phyloP scores from a whole-genome alignment of 1,139 yeast genomes.

The Yamadazyma blattariae region DNA sequence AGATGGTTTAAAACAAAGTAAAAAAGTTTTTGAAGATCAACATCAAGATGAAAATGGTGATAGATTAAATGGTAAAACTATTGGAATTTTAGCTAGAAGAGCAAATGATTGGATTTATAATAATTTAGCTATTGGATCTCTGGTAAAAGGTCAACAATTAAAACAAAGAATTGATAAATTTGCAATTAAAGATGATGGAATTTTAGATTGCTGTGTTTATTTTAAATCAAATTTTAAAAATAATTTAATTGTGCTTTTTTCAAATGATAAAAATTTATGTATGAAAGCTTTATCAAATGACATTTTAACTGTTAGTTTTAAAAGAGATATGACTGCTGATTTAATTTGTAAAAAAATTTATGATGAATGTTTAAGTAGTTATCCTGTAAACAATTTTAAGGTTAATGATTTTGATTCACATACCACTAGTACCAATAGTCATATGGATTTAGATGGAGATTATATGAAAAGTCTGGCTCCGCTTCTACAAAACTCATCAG shows the following conservation, averaged over 20 bases:
- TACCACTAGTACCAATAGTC: no score
- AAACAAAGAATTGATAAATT: slow-evolving; percentile 45
- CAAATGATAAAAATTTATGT: slow-evolving; percentile 84
- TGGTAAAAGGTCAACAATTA: slow-evolving; percentile 62
- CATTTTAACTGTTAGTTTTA: slow-evolving; percentile 64
- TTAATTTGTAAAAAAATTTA: slow-evolving; percentile 52
- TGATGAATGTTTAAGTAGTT: no score
- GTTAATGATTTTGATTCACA: no score
- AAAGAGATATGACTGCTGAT: slow-evolving; percentile 57
- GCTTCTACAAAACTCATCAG: no score
- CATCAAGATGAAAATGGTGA: neutral
- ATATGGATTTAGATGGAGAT: no score
- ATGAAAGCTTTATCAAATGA: slow-evolving; percentile 69
- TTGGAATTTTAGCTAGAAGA: slow-evolving; percentile 63
- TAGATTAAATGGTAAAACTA: slow-evolving; percentile 24
- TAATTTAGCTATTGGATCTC: slow-evolving; percentile 51
- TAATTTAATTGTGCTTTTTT: slow-evolving; percentile 59
- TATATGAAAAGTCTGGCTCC: no score
- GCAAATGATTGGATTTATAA: slow-evolving; percentile 79
- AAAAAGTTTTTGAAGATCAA: slow-evolving; percentile 12
- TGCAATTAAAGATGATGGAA: slow-evolving; percentile 71
- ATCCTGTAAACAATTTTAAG: no score
- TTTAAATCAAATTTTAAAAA: slow-evolving; percentile 40
- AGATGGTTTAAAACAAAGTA: slow-evolving; percentile 68
- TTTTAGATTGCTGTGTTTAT: slow-evolving; percentile 79